Evolutionary conservation across 116 monocot species (phyloP).

Genomic region (Phalaenopsis hybrid): DNA sequence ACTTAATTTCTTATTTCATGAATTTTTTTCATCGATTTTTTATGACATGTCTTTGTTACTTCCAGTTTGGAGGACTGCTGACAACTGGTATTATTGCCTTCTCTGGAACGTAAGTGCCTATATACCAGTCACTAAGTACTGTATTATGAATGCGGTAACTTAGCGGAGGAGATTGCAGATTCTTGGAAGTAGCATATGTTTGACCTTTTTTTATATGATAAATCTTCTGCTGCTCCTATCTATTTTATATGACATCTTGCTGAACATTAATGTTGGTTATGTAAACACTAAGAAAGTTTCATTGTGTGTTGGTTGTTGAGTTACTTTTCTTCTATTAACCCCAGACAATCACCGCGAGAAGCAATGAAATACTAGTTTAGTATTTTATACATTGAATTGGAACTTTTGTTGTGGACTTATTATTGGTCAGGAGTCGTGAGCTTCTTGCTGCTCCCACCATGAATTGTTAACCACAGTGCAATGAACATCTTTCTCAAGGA

Average conservation of each 20-base stretch:
- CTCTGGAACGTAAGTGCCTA: conserved; percentile 72
- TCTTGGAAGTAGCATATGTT: not conserved
- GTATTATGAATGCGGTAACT: not conserved
- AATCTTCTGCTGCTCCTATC: not conserved
- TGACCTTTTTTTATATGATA: not conserved
- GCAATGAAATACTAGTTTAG: too few relatives aligned
- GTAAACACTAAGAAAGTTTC: not conserved
- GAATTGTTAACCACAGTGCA: too few relatives aligned
- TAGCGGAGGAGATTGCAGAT: not conserved
- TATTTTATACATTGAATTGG: too few relatives aligned
- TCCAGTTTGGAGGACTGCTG: conserved; percentile 80
- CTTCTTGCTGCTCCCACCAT: too few relatives aligned
- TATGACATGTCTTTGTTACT: not conserved
- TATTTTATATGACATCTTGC: not conserved
- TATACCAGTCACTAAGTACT: too few relatives aligned
- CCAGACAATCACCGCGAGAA: too few relatives aligned
- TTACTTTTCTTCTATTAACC: too few relatives aligned
- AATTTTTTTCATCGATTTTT: not conserved
- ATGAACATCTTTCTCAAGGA: too few relatives aligned
- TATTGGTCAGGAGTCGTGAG: too few relatives aligned
- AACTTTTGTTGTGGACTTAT: too few relatives aligned
- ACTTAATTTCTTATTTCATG: not conserved
- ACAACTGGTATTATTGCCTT: conserved; percentile 81
- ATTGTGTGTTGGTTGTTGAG: not conserved
- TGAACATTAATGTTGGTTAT: not conserved